These are phyloP conservation scores for Penicillium occitanis DNA, from an alignment of 2,329 filamentous ascomycete genomes.

Conservation along the genomic window DNA sequence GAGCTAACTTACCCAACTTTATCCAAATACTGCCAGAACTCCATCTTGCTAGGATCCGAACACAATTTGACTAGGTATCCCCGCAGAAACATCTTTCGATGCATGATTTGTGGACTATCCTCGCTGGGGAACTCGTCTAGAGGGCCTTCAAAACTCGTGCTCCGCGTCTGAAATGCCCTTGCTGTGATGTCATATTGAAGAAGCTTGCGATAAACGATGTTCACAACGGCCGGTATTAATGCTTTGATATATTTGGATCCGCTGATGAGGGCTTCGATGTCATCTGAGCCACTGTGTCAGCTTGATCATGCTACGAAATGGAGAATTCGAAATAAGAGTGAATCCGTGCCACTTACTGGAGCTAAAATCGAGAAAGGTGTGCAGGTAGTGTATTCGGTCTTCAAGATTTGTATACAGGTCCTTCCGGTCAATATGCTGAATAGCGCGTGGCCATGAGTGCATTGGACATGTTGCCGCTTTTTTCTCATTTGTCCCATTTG, in stretches of 20 bases:
- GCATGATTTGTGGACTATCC: constrained; percentile 70
- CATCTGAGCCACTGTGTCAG: constrained; percentile 51
- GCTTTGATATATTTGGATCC: constrained; percentile 76
- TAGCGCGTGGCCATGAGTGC: constrained; percentile 25
- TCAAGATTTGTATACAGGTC: constrained; percentile 71
- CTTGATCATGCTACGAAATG: constrained; percentile 2
- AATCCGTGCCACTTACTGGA: constrained; percentile 53
- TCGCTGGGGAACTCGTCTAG: constrained; percentile 65
- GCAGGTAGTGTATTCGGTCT: constrained; percentile 68
- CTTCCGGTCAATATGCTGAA: constrained; percentile 67
- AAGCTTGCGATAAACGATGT: constrained; percentile 81
- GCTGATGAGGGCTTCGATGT: constrained; percentile 67
- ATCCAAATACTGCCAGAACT: constrained; percentile 81
- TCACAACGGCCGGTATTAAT: constrained; percentile 79
- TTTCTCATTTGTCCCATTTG: background rate
- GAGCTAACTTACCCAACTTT: constrained; percentile 67
- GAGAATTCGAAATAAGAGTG: background rate
- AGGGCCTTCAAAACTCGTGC: constrained; percentile 64
- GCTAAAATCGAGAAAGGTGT: constrained; percentile 74
- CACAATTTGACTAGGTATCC: constrained; percentile 74
- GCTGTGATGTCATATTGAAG: constrained; percentile 80
- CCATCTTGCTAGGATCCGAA: constrained; percentile 70
- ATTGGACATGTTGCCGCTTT: constrained; percentile 15
- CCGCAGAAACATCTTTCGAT: constrained; percentile 74
- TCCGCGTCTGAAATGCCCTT: constrained; percentile 65